Evolutionary conservation across 2,329 filamentous ascomycete species (phyloP).

Genomic region (Pseudogymnoascus sp.): DNA sequence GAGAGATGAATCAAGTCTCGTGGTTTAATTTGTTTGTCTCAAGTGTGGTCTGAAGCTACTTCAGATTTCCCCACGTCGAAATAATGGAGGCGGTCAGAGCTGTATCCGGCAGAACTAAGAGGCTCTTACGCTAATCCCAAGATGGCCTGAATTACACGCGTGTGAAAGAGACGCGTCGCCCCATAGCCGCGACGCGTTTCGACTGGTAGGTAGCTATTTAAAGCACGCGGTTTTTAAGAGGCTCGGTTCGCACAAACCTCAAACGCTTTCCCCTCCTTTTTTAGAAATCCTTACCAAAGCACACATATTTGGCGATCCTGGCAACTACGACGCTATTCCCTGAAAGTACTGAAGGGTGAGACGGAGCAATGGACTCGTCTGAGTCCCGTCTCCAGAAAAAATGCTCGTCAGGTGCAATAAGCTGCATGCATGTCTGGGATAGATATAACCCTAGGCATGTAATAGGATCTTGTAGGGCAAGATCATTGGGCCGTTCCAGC

Average conservation of each 20-base stretch:
- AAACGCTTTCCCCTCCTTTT: background rate
- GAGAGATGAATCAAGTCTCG: conserved; percentile 8
- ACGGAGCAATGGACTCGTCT: background rate
- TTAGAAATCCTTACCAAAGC: background rate
- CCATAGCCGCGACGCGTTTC: conserved; percentile 6
- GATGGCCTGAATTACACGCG: conserved; percentile 4
- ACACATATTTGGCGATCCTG: background rate
- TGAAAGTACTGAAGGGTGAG: background rate
- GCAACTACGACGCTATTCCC: background rate
- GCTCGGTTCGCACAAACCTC: conserved; percentile 10
- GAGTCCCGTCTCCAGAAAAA: conserved; percentile 3
- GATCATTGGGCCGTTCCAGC: conserved; percentile 2
- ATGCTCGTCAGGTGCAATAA: conserved; percentile 10
- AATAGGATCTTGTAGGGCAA: conserved; percentile 5
- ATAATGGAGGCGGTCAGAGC: conserved; percentile 11
- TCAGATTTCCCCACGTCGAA: conserved; percentile 11
- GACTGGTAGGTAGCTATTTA: background rate
- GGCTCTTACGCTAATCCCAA: background rate
- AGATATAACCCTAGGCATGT: conserved; percentile 2
- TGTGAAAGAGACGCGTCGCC: background rate
- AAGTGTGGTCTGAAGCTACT: background rate
- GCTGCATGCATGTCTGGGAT: conserved; percentile 7
- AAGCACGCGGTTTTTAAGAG: conserved; percentile 6
- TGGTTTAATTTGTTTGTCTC: conserved; percentile 2
- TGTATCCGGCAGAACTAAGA: conserved; percentile 10